Conservation (phyloP, 805 yeast genomes). For the Pichia nakasei region DNA sequence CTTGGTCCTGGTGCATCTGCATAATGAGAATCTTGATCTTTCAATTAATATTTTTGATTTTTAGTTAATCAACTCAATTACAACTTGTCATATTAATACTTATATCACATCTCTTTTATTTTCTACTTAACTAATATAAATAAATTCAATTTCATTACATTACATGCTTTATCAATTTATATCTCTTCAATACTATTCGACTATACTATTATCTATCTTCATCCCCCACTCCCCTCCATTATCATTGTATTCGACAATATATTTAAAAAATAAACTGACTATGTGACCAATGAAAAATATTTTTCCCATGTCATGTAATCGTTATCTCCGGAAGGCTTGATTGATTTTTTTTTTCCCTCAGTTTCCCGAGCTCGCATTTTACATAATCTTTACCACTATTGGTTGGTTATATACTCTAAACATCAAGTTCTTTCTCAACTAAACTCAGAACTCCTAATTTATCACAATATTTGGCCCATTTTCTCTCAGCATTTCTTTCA, state of each 20-base stretch:
- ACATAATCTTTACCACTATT: neutral
- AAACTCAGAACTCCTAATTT: conserved; percentile 45
- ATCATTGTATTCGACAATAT: too few relatives aligned
- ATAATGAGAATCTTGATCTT: neutral
- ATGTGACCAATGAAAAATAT: too few relatives aligned
- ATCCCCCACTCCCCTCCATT: too few relatives aligned
- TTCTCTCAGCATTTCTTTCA: conserved; percentile 23
- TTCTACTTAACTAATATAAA: neutral
- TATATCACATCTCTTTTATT: too few relatives aligned
- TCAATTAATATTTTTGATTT: neutral
- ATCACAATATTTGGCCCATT: conserved; percentile 41
- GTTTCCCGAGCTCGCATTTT: conserved; percentile 2
- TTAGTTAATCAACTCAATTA: too few relatives aligned
- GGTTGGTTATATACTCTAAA: neutral
- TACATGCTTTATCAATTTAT: too few relatives aligned
- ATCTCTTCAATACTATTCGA: conserved; percentile 1
- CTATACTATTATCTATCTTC: too few relatives aligned
- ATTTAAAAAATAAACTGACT: too few relatives aligned
- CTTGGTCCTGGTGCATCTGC: conserved; percentile 46
- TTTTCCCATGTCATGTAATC: too few relatives aligned
- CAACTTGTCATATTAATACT: too few relatives aligned
- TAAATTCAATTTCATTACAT: too few relatives aligned
- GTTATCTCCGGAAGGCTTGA: neutral
- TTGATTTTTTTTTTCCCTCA: neutral
- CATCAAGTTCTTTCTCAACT: conserved; percentile 27